These are phyloP conservation scores for Aspergillus carlsbadensis DNA, from an alignment of 495 filamentous ascomycete genomes.

Conservation along the genomic window DNA sequence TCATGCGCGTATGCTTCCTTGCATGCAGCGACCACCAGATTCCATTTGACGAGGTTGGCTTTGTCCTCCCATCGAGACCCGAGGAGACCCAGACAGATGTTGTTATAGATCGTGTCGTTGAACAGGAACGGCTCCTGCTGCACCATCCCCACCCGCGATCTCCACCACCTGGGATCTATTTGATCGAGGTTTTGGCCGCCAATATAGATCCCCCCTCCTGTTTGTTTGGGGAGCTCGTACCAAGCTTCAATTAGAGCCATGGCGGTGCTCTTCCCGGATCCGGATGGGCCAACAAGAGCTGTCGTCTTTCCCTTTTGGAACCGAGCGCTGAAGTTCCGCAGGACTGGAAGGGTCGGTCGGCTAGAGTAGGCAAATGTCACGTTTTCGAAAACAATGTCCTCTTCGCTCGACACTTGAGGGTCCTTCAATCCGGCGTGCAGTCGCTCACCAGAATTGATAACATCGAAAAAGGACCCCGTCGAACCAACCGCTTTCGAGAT, in stretches of 20 bases:
- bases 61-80: constrained; percentile 58
- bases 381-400: constrained; percentile 57
- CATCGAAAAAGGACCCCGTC: constrained; percentile 39
- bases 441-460: constrained; percentile 47
- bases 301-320: constrained; percentile 49
- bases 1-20: constrained; percentile 29
- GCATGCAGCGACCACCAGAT: constrained; percentile 29
- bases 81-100: constrained; percentile 62
- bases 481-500: constrained; percentile 50
- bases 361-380: constrained; percentile 62
- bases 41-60: constrained; percentile 46
- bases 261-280: constrained; percentile 66
- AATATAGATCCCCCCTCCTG: constrained; percentile 21
- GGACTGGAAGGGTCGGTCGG: constrained; percentile 37
- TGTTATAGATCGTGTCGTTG: constrained; percentile 64
- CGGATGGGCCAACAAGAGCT: constrained; percentile 59
- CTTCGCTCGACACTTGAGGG: constrained; percentile 20
- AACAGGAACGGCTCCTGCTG: constrained; percentile 73
- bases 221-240: constrained; percentile 43
- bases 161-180: constrained; percentile 61
- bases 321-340: constrained; percentile 39
- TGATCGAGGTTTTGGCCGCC: constrained; percentile 48
- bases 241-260: constrained; percentile 62
- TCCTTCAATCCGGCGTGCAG: constrained; percentile 32
- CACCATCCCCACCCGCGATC: constrained; percentile 63